These are phyloP conservation scores for Mycogone perniciosa DNA, from an alignment of 2,329 filamentous ascomycete genomes.

Conservation along the genomic window DNA sequence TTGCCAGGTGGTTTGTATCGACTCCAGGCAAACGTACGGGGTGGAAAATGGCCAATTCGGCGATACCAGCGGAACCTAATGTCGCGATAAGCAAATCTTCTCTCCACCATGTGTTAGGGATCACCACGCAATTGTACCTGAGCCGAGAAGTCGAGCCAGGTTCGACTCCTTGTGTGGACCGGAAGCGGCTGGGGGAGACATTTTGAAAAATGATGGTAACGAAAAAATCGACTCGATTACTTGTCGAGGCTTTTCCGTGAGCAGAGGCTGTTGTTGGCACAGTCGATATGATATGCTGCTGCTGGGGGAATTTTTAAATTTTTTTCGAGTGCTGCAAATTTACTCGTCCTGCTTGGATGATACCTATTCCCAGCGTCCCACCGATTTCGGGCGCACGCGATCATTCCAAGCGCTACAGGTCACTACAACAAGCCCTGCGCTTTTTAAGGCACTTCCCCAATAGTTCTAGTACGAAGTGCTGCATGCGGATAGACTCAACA, in stretches of 20 bases:
- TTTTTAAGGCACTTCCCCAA: too few species aligned
- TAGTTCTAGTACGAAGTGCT: too few species aligned
- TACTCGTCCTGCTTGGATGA: slow-evolving; percentile 1
- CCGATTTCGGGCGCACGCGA: slow-evolving; percentile 11
- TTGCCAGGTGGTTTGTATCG: neutral
- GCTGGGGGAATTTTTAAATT: slow-evolving; percentile 7
- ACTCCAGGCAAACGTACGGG: slow-evolving; percentile 50
- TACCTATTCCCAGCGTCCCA: neutral
- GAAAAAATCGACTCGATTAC: neutral
- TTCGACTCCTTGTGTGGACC: slow-evolving; percentile 74
- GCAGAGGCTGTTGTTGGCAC: neutral
- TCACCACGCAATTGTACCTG: slow-evolving; percentile 52
- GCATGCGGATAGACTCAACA: too few species aligned
- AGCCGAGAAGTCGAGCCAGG: slow-evolving; percentile 79
- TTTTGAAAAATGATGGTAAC: slow-evolving; percentile 25
- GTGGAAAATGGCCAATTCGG: slow-evolving; percentile 89
- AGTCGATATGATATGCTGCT: neutral
- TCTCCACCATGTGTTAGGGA: slow-evolving; percentile 12
- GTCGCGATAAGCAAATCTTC: neutral
- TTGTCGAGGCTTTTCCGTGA: neutral
- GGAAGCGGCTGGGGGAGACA: slow-evolving; percentile 53
- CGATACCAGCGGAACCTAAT: slow-evolving; percentile 82
- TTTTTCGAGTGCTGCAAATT: neutral
- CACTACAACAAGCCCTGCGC: too few species aligned
- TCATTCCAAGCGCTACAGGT: neutral